Evolutionary conservation across 139 green algal species (phyloP).

Genomic region (Gonium pectorale): DNA sequence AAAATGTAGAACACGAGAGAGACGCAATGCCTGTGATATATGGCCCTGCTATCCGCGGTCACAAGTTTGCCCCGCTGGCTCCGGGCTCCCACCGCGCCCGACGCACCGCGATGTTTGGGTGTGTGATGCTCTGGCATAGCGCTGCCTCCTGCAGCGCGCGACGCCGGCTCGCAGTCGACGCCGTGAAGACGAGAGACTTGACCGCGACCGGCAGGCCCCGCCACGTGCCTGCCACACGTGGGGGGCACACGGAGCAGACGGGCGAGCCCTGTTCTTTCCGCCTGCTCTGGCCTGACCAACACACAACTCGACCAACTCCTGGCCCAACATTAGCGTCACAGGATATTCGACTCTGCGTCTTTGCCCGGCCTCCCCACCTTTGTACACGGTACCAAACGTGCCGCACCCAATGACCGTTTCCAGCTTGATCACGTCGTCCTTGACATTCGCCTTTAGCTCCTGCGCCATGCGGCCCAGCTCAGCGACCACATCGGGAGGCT

Average conservation of each 20-base stretch:
- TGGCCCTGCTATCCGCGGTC: no score
- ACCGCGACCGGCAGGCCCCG: constrained; percentile 41
- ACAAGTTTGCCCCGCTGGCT: not conserved
- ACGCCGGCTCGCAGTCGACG: not conserved
- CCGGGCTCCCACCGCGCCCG: not conserved
- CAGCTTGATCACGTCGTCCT: constrained; percentile 31
- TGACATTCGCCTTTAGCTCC: constrained; percentile 12
- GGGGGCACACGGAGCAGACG: not conserved
- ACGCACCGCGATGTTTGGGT: constrained; percentile 9
- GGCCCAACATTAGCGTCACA: no score
- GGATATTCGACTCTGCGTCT: no score
- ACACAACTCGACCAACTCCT: no score
- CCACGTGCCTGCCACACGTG: constrained; percentile 38
- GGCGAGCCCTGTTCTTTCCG: not conserved
- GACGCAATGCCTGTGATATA: not conserved
- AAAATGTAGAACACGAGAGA: not conserved
- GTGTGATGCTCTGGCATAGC: constrained; percentile 41
- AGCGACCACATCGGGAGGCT: not conserved
- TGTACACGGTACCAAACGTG: constrained; percentile 31
- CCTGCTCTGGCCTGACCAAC: not conserved
- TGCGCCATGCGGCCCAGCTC: constrained; percentile 18
- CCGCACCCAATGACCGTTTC: constrained; percentile 21
- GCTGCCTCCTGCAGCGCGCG: constrained; percentile 49
- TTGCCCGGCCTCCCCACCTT: no score
- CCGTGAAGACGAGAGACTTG: constrained; percentile 37